Percentiles rank a stretch among this genome's conserved stretches.
phyloP scores from a whole-genome alignment of 352 stramenopile genomes.

The Globisporangium polare region DNA sequence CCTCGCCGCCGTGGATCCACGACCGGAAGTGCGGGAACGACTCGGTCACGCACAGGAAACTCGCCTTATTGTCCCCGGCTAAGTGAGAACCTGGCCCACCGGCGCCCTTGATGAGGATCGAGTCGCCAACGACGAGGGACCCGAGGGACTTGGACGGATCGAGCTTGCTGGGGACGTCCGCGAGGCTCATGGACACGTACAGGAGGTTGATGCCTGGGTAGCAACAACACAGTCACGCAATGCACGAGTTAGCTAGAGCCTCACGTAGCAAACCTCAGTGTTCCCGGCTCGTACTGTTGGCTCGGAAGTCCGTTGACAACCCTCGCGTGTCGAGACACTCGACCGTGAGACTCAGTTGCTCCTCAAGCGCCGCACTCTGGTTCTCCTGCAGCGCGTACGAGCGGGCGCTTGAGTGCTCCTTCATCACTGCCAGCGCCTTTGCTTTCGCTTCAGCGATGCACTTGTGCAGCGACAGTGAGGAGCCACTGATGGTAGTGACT shows the following conservation, averaged over 20 bases:
- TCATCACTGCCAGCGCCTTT: slow-evolving; percentile 19
- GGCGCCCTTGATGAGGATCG: slow-evolving; percentile 27
- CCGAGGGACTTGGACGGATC: slow-evolving; percentile 26
- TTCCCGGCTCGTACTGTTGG: slow-evolving; percentile 20
- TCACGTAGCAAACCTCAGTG: too few relatives aligned
- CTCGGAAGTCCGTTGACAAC: slow-evolving; percentile 10
- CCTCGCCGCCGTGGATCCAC: slow-evolving; percentile 46
- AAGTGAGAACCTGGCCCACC: too few relatives aligned
- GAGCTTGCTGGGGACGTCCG: slow-evolving; percentile 28
- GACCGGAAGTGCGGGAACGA: slow-evolving; percentile 61
- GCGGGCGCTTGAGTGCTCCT: slow-evolving; percentile 10
- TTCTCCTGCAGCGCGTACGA: slow-evolving; percentile 20
- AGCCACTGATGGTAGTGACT: not conserved
- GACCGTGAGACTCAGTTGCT: slow-evolving; percentile 27
- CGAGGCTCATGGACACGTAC: slow-evolving; percentile 45
- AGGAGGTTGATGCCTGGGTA: slow-evolving; percentile 48
- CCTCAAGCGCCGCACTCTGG: slow-evolving; percentile 24
- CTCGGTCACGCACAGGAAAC: slow-evolving; percentile 44
- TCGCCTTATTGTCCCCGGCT: not conserved
- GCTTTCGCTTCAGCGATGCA: slow-evolving; percentile 19
- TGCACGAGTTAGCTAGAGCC: too few relatives aligned
- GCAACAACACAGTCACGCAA: not conserved
- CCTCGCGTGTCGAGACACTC: slow-evolving; percentile 50
- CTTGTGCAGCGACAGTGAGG: slow-evolving; percentile 17
- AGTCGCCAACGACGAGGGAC: slow-evolving; percentile 55